Percentiles rank a stretch among this genome's conserved stretches.
phyloP scores from a whole-genome alignment of 208 protist species.

The Leishmania braziliensis region DNA sequence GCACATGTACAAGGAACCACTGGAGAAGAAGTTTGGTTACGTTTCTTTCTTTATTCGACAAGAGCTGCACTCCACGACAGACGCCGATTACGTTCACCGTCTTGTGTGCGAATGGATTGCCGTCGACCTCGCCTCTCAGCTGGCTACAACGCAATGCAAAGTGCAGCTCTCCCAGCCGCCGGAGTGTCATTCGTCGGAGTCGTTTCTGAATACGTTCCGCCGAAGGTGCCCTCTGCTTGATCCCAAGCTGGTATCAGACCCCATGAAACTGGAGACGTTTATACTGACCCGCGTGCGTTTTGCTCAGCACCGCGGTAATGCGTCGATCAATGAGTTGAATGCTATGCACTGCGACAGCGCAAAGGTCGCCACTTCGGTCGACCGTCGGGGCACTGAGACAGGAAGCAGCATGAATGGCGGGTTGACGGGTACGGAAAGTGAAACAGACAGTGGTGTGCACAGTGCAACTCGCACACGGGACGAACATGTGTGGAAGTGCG shows the following conservation, averaged over 20 bases:
- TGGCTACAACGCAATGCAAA: slow-evolving; percentile 37
- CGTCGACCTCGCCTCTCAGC: slow-evolving; percentile 44
- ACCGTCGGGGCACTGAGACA: background rate
- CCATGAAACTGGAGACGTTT: slow-evolving; percentile 71
- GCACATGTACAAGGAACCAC: slow-evolving; percentile 81
- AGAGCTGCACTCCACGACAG: slow-evolving; percentile 13
- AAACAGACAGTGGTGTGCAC: background rate
- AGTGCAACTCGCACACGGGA: background rate
- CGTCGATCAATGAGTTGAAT: slow-evolving; percentile 20
- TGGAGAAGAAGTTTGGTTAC: slow-evolving; percentile 78
- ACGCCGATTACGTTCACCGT: slow-evolving; percentile 37
- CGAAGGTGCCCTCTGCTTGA: slow-evolving; percentile 53
- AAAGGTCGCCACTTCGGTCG: background rate
- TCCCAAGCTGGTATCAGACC: slow-evolving; percentile 32
- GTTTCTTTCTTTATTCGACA: slow-evolving; percentile 64
- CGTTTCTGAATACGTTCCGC: slow-evolving; percentile 51
- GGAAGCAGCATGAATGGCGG: background rate
- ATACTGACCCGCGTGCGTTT: slow-evolving; percentile 63
- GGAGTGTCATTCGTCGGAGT: slow-evolving; percentile 56
- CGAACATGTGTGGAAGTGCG: slow-evolving; percentile 34
- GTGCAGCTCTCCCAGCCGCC: slow-evolving; percentile 63
- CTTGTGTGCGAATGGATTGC: slow-evolving; percentile 52
- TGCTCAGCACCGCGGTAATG: slow-evolving; percentile 22
- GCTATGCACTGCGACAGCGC: slow-evolving; percentile 2
- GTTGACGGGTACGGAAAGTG: background rate